Conservation (phyloP, 768 basidiomycete species). For the Termitomyces sp. region DNA sequence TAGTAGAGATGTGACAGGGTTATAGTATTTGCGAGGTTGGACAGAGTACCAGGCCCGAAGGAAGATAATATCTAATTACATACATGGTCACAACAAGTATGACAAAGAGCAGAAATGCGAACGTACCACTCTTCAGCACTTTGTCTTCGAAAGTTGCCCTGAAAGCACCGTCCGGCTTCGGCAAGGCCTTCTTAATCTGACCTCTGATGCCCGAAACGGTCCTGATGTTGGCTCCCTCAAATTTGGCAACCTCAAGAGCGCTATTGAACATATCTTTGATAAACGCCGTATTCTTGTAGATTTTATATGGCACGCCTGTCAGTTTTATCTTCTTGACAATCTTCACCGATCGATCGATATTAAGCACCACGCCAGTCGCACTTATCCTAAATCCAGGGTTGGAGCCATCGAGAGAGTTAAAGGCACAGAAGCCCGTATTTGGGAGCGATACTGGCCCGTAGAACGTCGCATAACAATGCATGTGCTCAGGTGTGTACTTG, state of each 20-base stretch:
- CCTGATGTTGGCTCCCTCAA: constrained; percentile 94
- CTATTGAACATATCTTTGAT: constrained; percentile 95
- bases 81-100: background rate
- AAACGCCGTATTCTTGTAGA: constrained; percentile 99
- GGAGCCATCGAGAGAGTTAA: constrained; percentile 74
- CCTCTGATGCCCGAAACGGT: constrained; percentile 96
- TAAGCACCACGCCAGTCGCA: constrained; percentile 92
- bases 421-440: constrained; percentile 96
- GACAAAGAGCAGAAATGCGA: background rate
- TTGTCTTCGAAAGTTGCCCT: constrained; percentile 99
- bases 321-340: constrained; percentile 99
- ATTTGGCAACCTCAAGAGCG: constrained; percentile 94
- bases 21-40: constrained; percentile 93
- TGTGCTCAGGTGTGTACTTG: constrained; percentile 99
- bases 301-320: constrained; percentile 93
- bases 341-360: constrained; percentile 86
- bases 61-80: constrained; percentile 77
- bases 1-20: constrained; percentile 89
- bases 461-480: constrained; percentile 98
- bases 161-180: constrained; percentile 95
- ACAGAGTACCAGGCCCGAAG: constrained; percentile 96
- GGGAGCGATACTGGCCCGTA: constrained; percentile 90
- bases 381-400: constrained; percentile 78
- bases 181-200: constrained; percentile 91
- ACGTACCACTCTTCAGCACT: constrained; percentile 88